Conservation (phyloP, 2,329 filamentous ascomycete genomes). For the Scorias spongiosa region DNA sequence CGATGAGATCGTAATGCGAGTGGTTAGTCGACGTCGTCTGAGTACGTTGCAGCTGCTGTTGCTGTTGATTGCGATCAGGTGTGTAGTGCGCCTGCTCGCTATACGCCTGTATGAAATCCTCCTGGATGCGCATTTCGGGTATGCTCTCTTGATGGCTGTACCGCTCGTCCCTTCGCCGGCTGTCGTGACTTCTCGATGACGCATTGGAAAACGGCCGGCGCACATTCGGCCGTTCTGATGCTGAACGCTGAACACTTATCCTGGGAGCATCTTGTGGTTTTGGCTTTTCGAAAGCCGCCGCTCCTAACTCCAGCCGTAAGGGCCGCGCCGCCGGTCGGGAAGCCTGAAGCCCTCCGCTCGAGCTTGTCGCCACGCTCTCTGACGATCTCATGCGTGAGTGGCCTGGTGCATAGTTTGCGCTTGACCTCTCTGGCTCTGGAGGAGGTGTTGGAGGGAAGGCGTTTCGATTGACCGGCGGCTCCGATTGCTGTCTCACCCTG, state of each 20-base stretch:
- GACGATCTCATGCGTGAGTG: slow-evolving; percentile 18
- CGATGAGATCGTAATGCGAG: slow-evolving; percentile 48
- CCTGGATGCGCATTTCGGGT: slow-evolving; percentile 48
- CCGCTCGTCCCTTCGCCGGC: slow-evolving; percentile 36
- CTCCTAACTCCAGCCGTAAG: slow-evolving; percentile 32
- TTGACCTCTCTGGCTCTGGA: slow-evolving; percentile 56
- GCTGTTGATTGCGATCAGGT: slow-evolving; percentile 7
- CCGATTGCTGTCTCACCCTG: slow-evolving; percentile 64
- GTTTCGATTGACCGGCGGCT: slow-evolving; percentile 62
- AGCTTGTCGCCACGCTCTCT: slow-evolving; percentile 31
- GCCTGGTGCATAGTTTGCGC: slow-evolving; percentile 7
- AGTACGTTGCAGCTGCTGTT: slow-evolving; percentile 4
- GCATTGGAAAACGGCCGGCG: slow-evolving; percentile 1
- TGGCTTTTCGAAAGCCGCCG: slow-evolving; percentile 32
- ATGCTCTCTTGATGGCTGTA: slow-evolving; percentile 39
- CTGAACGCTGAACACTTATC: slow-evolving; percentile 22
- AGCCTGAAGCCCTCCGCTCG: slow-evolving; percentile 13
- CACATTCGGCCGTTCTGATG: slow-evolving; percentile 25
- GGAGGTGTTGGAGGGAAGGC: slow-evolving; percentile 97
- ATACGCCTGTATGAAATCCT: slow-evolving; percentile 23
- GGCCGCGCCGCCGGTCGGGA: slow-evolving; percentile 32
- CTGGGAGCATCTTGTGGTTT: slow-evolving; percentile 11
- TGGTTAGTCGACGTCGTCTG: slow-evolving; percentile 17
- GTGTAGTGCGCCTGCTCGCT: slow-evolving; percentile 8
- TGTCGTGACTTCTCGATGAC: slow-evolving; percentile 7